phyloP scores from a whole-genome alignment of 345 rosid species.

The Populus nigra region DNA sequence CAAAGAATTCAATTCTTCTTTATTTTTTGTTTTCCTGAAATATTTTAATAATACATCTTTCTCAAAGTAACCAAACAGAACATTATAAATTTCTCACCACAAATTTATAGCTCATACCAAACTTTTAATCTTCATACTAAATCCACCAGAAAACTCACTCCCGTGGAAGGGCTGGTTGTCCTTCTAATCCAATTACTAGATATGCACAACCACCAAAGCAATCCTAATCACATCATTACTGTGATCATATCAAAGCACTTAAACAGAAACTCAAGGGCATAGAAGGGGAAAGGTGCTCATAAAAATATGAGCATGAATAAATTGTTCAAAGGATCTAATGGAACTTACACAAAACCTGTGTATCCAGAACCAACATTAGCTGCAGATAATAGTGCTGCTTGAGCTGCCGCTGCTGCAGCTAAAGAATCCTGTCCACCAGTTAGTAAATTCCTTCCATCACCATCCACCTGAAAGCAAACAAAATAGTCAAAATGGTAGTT shows the following conservation, averaged over 20 bases:
- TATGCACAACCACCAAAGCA: neutral
- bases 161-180: neutral
- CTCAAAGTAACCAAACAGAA: neutral
- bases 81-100: neutral
- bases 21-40: neutral
- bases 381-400: conserved; percentile 57
- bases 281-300: neutral
- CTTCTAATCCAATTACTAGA: neutral
- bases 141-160: neutral
- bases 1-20: neutral
- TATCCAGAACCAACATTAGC: conserved; percentile 82
- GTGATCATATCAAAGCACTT: neutral
- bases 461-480: conserved; percentile 64
- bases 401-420: conserved; percentile 54
- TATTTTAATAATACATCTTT: neutral
- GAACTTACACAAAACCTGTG: conserved; percentile 82
- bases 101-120: neutral
- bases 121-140: neutral
- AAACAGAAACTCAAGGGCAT: neutral
- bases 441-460: conserved; percentile 53
- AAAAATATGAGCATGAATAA: neutral
- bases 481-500: conserved; percentile 2
- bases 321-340: neutral
- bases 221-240: neutral
- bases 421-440: conserved; percentile 61